A percentile compares a stretch with the other conserved stretches of the same genome.
phyloP scores from a whole-genome alignment of 2,329 filamentous ascomycete genomes.

The Teratosphaeria destructans region DNA sequence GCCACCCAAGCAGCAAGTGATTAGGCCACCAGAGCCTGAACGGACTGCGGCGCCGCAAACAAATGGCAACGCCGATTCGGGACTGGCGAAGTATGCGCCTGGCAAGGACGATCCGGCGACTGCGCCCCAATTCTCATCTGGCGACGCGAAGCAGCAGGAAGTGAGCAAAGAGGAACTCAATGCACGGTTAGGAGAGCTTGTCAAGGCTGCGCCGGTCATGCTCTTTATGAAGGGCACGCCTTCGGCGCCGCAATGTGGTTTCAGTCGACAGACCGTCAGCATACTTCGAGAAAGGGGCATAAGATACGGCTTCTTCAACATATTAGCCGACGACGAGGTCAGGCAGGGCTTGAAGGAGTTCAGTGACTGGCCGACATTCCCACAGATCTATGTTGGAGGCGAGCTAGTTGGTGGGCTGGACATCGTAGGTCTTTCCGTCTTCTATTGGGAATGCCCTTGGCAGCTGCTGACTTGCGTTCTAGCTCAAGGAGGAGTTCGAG shows the following conservation, averaged over 20 bases:
- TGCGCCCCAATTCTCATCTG: constrained; percentile 37
- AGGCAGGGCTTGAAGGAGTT: constrained; percentile 92
- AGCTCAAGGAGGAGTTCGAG: constrained; percentile 91
- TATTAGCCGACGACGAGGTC: constrained; percentile 93
- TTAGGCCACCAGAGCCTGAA: constrained; percentile 31
- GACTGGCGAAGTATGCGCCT: constrained; percentile 38
- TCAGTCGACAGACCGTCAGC: constrained; percentile 79
- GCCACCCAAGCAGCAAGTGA: constrained; percentile 33
- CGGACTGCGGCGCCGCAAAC: constrained; percentile 23
- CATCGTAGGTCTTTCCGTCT: constrained; percentile 57
- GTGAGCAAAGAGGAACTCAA: constrained; percentile 70
- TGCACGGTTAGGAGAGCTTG: constrained; percentile 68
- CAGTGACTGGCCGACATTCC: constrained; percentile 97
- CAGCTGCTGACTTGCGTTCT: background rate
- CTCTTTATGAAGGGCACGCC: constrained; percentile 98
- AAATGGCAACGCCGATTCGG: constrained; percentile 15
- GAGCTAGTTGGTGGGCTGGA: constrained; percentile 89
- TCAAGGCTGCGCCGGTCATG: constrained; percentile 95
- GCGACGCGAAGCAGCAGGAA: constrained; percentile 20
- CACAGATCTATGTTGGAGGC: constrained; percentile 84
- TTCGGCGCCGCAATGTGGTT: constrained; percentile 77
- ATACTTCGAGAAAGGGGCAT: constrained; percentile 82
- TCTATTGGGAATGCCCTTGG: background rate
- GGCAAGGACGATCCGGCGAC: constrained; percentile 32
- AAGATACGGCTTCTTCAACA: constrained; percentile 98